Base-by-base conservation (phyloP, 2,329 filamentous ascomycete species). In the Blastomyces parvus region DNA sequence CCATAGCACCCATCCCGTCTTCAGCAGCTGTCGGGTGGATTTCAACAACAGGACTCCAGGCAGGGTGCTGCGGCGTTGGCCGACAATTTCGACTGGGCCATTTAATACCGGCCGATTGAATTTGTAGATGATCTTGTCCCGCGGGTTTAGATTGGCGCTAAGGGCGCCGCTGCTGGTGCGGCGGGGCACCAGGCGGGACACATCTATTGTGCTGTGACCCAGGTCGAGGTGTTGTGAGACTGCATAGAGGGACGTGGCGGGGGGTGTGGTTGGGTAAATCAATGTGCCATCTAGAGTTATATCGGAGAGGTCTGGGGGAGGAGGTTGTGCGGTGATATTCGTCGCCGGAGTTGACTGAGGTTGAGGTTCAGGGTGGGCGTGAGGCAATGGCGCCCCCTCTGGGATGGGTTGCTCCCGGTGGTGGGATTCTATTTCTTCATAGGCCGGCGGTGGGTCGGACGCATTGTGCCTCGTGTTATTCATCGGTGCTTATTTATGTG, bases 231-330 rank as follows among this genome's bases (percentile, higher is more conserved):
- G 59, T 22, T 64, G 63, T 17, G 63, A 62, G n/a, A 66, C 58
- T 46, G 64, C 64, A 50, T 67, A 67, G 17, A 64, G 56, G 14
- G 65, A 59, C n/a, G 59, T 63, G 40, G 64, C 59, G 13, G 60
- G 66, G 46, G 56, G 61, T 46, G n/a, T 52, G 17, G 62, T 63
- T 30, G 56, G 66, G 48, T 63, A 65, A 44, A 63, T 66, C 33
- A 65, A 59, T 19, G 56, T 67, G 19, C 59, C 62, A 33, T 67
- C 64, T 36, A 67, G 53, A 27, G 61, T 64, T 40, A 67, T 63
- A 53, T 62, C 62, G 5, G 62, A 64, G 17, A 63, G 44, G 25
- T 60, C 61, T 22, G 63, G 52, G 9, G 6, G 57, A 36, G 42
- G 25, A 22, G 27, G 27, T 27, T 59, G 55, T 17, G 33, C 36